A percentile compares a stretch with the other conserved stretches of the same genome.
These are phyloP conservation scores for Wickerhamiella shivajii DNA, from an alignment of 805 yeast species.

Conservation along the genomic window DNA sequence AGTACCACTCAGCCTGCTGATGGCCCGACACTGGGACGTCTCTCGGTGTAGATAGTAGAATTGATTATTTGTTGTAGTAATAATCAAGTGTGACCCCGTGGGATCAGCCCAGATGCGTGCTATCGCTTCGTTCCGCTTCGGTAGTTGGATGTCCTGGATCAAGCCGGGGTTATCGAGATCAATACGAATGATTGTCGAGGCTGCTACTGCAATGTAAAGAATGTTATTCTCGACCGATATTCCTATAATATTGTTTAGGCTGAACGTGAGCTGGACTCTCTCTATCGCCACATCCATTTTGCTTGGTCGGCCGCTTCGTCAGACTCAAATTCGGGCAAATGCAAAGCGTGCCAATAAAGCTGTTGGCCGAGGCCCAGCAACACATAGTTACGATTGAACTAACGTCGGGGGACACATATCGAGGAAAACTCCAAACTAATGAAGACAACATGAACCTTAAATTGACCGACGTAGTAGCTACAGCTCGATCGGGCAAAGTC, in stretches of 20 bases:
- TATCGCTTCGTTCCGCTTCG: conserved; percentile 19
- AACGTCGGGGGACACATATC: conserved; percentile 68
- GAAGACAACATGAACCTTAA: conserved; percentile 95
- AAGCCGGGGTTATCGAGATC: conserved; percentile 51
- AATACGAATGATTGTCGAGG: conserved; percentile 46
- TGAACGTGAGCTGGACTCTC: conserved; percentile 38
- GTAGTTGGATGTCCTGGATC: conserved; percentile 30
- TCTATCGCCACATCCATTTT: conserved; percentile 20
- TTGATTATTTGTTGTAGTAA: conserved; percentile 33
- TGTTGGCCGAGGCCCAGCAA: conserved; percentile 78
- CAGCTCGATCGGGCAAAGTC: conserved; percentile 61
- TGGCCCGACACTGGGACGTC: conserved; percentile 28
- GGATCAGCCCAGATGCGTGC: conserved; percentile 34
- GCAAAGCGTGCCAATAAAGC: conserved; percentile 74
- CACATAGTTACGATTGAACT: conserved; percentile 75
- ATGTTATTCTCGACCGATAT: conserved; percentile 42
- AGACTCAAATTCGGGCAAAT: conserved; percentile 20
- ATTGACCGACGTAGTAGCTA: conserved; percentile 63
- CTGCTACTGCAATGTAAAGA: conserved; percentile 37
- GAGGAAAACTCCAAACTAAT: conserved; percentile 68
- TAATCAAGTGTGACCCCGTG: conserved; percentile 37
- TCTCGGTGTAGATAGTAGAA: conserved; percentile 34
- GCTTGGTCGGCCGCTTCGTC: neutral
- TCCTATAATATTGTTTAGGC: conserved; percentile 32
- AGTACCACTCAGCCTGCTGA: conserved; percentile 35